These are phyloP conservation scores for Rhododendron molle DNA, from an alignment of 148 eudicot genomes.

Conservation along the genomic window DNA sequence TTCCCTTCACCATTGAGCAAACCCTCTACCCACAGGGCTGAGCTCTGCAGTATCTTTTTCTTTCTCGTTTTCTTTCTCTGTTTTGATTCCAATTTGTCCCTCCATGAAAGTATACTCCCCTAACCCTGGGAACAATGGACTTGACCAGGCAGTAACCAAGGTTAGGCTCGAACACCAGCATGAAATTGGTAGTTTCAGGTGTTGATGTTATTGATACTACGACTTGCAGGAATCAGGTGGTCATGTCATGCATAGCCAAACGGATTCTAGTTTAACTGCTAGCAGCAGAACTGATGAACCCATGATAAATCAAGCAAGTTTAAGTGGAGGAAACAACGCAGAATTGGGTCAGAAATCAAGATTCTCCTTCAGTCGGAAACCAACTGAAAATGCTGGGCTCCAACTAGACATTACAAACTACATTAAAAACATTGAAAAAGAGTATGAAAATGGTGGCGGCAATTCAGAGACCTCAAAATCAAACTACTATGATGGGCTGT, in stretches of 20 bases:
- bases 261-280: conserved; percentile 27
- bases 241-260: conserved; percentile 11
- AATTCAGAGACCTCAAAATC: conserved; percentile 16
- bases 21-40: not conserved
- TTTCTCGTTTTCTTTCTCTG: not conserved
- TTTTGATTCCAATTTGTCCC: not conserved
- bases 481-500: conserved; percentile 27
- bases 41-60: not conserved
- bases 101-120: not conserved
- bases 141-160: not conserved
- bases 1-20: not conserved
- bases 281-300: conserved; percentile 25
- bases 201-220: not conserved
- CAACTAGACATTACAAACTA: conserved; percentile 50
- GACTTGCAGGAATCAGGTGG: conserved; percentile 30
- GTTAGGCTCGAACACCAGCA: not conserved
- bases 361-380: conserved; percentile 44
- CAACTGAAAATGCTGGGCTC: conserved; percentile 26
- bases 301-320: conserved; percentile 15
- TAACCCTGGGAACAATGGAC: not conserved
- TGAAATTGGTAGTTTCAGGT: not conserved
- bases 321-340: conserved; percentile 9
- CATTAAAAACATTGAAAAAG: conserved; percentile 45
- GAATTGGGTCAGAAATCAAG: conserved; percentile 25
- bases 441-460: conserved; percentile 16